phyloP scores from a whole-genome alignment of 331 rosid genomes.

The Pyrus hybrid region DNA sequence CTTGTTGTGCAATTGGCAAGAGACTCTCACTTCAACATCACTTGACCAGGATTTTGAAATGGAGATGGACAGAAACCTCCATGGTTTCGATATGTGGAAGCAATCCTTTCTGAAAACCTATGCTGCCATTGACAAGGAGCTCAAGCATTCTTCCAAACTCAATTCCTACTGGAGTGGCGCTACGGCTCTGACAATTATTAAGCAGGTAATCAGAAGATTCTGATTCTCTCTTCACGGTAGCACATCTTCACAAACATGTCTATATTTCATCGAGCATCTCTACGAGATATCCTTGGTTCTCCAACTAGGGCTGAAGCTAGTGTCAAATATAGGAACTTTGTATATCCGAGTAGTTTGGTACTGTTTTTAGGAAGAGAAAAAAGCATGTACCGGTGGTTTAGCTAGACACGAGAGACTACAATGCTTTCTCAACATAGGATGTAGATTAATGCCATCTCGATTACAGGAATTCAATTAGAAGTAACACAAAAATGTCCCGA shows the following conservation, averaged over 20 bases:
- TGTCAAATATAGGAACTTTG: no score
- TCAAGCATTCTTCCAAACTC: slow-evolving; percentile 48
- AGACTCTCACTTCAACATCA: slow-evolving; percentile 41
- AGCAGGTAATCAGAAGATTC: slow-evolving; percentile 43
- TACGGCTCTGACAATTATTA: slow-evolving; percentile 66
- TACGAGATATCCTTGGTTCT: no score
- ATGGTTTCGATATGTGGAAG: slow-evolving; percentile 51
- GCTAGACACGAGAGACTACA: no score
- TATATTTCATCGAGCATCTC: background rate
- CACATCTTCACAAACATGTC: background rate
- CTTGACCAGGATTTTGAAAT: slow-evolving; percentile 30
- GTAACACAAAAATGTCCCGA: no score
- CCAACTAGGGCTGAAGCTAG: no score
- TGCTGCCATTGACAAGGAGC: slow-evolving; percentile 60
- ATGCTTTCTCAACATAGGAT: no score
- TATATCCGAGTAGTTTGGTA: no score
- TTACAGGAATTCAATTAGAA: no score
- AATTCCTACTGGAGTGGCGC: slow-evolving; percentile 66
- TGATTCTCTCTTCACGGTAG: no score
- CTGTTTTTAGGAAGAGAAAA: no score
- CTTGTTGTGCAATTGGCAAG: slow-evolving; percentile 60
- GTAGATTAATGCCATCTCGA: no score
- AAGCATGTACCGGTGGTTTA: no score
- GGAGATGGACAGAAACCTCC: slow-evolving; percentile 35
- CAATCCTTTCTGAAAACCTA: slow-evolving; percentile 56